phyloP scores from a whole-genome alignment of 352 stramenopile genomes.

The Phytopythium aichiense region DNA sequence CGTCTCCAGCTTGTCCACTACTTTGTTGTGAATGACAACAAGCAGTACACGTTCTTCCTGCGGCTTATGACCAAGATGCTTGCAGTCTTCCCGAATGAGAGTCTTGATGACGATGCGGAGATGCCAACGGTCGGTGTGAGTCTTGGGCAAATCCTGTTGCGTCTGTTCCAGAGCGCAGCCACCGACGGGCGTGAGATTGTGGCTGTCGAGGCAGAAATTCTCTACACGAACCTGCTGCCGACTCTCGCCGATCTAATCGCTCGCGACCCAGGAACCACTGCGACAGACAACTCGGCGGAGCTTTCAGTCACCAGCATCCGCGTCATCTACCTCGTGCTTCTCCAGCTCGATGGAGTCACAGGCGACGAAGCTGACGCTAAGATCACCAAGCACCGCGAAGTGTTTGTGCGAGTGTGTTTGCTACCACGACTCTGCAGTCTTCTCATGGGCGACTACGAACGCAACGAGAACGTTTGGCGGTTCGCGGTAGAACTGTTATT shows the following conservation, averaged over 20 bases:
- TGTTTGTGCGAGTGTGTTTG: slow-evolving; percentile 44
- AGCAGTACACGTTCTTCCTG: slow-evolving; percentile 68
- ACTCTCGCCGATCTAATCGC: slow-evolving; percentile 29
- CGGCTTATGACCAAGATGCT: slow-evolving; percentile 64
- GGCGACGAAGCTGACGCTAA: slow-evolving; percentile 14
- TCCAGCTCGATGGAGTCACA: slow-evolving; percentile 40
- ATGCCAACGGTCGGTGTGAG: slow-evolving; percentile 25
- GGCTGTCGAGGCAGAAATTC: slow-evolving; percentile 29
- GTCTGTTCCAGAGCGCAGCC: slow-evolving; percentile 36
- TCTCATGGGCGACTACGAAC: slow-evolving; percentile 3
- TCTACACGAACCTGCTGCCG: slow-evolving; percentile 56
- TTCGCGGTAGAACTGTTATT: slow-evolving; percentile 47
- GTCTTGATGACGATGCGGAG: slow-evolving; percentile 15
- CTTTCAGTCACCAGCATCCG: slow-evolving; percentile 41
- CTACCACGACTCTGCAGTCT: slow-evolving; percentile 34
- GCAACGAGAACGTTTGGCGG: slow-evolving; percentile 46
- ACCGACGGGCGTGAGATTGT: slow-evolving; percentile 38
- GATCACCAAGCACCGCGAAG: slow-evolving; percentile 14
- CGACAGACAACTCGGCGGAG: slow-evolving; percentile 9
- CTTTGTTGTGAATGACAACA: slow-evolving; percentile 52
- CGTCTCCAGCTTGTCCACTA: slow-evolving; percentile 46
- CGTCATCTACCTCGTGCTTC: slow-evolving; percentile 42
- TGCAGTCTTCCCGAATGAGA: slow-evolving; percentile 40
- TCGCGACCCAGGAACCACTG: not conserved
- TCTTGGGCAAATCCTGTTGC: slow-evolving; percentile 40